Evolutionary conservation across 1,139 yeast species (phyloP).

Genomic region (Pichia sp.): DNA sequence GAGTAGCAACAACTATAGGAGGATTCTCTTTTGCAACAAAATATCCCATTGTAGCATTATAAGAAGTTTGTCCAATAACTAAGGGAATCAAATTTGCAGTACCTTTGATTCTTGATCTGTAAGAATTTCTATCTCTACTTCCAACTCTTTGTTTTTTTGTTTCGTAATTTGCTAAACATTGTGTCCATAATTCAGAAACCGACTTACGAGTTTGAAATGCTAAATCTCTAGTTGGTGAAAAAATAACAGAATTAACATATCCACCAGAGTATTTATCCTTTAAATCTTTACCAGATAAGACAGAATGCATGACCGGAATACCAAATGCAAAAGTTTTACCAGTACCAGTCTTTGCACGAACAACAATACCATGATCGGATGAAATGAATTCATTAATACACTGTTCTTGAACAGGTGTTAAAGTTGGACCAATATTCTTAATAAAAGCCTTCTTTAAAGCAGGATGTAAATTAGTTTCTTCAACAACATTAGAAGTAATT

Average conservation of each 20-base stretch:
- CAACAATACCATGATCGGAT: slow-evolving; percentile 59
- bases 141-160: background rate
- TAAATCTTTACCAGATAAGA: slow-evolving; percentile 31
- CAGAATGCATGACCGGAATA: slow-evolving; percentile 65
- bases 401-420: slow-evolving; percentile 77
- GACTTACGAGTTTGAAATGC: slow-evolving; percentile 80
- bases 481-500: slow-evolving; percentile 18
- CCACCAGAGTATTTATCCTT: slow-evolving; percentile 11
- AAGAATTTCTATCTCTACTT: background rate
- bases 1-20: slow-evolving; percentile 74
- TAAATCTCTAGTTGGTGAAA: slow-evolving; percentile 90
- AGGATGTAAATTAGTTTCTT: slow-evolving; percentile 23
- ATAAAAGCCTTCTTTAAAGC: slow-evolving; percentile 24
- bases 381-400: slow-evolving; percentile 58
- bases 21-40: slow-evolving; percentile 21
- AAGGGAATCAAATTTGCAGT: slow-evolving; percentile 12
- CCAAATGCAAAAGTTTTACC: slow-evolving; percentile 91
- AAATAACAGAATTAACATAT: slow-evolving; percentile 50
- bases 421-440: slow-evolving; percentile 26
- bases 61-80: slow-evolving; percentile 19
- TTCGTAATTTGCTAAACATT: background rate
- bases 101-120: slow-evolving; percentile 2
- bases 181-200: slow-evolving; percentile 17
- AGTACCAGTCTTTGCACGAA: slow-evolving; percentile 91
- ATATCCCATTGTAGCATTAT: slow-evolving; percentile 17